A percentile compares a stretch with the other conserved stretches of the same genome.
phyloP scores from a whole-genome alignment of 1,284 basidiomycete species.

The Phellopilus nigrolimitatus region DNA sequence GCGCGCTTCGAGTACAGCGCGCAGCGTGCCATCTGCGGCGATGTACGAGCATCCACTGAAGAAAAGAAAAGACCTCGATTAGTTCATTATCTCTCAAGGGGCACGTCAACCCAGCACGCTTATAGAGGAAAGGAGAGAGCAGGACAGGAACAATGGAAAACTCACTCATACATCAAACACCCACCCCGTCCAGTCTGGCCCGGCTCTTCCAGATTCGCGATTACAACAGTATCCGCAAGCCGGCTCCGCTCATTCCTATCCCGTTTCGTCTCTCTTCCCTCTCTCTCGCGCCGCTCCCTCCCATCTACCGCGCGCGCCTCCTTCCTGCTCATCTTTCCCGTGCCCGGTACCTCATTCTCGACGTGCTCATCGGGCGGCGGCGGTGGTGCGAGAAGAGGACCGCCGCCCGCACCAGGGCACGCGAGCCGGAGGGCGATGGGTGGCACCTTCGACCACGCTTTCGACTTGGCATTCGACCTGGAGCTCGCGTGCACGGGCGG shows the following conservation, averaged over 20 bases:
- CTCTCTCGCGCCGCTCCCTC: background rate
- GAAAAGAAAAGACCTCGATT: background rate
- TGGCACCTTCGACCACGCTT: background rate
- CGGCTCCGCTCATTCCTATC: background rate
- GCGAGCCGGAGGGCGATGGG: constrained; percentile 34
- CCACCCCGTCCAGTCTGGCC: constrained; percentile 40
- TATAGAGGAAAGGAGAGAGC: no score
- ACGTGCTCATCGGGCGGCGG: constrained; percentile 18
- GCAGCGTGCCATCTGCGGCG: constrained; percentile 46
- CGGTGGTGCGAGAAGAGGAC: constrained; percentile 21
- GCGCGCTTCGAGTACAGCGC: constrained; percentile 49
- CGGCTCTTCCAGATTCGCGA: background rate
- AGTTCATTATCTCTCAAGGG: background rate
- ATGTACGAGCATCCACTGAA: constrained; percentile 54
- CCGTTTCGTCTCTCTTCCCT: background rate
- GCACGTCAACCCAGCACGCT: background rate
- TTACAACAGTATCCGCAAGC: background rate
- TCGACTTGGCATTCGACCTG: no score
- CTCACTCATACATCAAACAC: constrained; percentile 56
- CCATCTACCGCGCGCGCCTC: background rate
- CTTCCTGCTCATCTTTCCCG: background rate
- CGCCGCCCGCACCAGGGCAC: constrained; percentile 34
- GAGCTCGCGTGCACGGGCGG: background rate
- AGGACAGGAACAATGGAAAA: constrained; percentile 21
- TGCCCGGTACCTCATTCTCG: constrained; percentile 28